These are phyloP conservation scores for Aspergillus nanangensis DNA, from an alignment of 495 filamentous ascomycete genomes.

Conservation along the genomic window DNA sequence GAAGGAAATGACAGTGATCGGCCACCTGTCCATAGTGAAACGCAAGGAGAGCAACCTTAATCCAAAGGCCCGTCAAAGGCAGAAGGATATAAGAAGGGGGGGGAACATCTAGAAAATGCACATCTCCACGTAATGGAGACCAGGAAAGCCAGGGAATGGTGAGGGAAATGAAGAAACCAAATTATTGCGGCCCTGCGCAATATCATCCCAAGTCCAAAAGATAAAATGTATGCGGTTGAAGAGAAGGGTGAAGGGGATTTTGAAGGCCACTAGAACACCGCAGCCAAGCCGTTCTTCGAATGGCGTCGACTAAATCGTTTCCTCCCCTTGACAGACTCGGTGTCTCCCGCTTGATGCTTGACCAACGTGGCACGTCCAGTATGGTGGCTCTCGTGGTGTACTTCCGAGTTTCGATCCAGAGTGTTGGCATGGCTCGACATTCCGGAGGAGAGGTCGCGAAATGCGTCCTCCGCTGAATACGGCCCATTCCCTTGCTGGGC, in stretches of 20 bases:
- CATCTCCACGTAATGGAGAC: no score
- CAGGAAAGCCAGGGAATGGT: not conserved
- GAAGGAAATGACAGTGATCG: constrained; percentile 15
- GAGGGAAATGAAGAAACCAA: not conserved
- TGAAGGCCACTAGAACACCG: constrained; percentile 58
- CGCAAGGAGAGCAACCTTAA: not conserved
- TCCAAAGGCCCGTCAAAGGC: not conserved
- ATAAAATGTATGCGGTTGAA: not conserved
- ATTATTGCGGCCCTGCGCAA: constrained; percentile 1
- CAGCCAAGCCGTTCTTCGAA: constrained; percentile 83
- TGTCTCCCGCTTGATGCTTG: constrained; percentile 43
- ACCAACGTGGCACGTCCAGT: constrained; percentile 43
- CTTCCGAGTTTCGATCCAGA: constrained; percentile 51
- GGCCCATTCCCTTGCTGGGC: constrained; percentile 62
- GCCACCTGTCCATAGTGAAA: constrained; percentile 1
- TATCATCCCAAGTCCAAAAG: constrained; percentile 4
- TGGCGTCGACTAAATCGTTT: constrained; percentile 88
- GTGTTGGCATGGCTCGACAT: constrained; percentile 76
- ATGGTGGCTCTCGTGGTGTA: constrained; percentile 26
- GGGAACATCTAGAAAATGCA: no score
- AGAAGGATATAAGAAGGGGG: constrained; percentile 2
- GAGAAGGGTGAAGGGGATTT: constrained; percentile 7
- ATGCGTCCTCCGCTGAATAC: constrained; percentile 64
- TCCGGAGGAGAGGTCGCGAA: constrained; percentile 66
- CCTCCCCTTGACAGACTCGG: constrained; percentile 56